Conservation (phyloP, 108 stramenopile species). For the Nannochloropsis salina region DNA sequence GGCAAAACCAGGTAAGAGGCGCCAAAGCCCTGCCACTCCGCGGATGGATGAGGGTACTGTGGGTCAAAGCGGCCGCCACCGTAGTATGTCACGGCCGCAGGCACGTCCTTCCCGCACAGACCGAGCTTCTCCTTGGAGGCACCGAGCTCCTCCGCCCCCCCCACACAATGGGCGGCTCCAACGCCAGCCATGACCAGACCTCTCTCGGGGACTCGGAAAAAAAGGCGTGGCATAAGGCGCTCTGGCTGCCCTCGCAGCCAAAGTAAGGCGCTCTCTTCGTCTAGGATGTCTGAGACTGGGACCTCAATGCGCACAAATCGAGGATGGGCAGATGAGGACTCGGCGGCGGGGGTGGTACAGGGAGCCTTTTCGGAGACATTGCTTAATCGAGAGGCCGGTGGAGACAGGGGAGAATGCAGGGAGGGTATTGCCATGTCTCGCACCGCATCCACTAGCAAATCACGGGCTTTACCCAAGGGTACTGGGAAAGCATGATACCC, state of each 20-base stretch:
- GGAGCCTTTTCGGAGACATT: not conserved
- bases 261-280: conserved; percentile 19
- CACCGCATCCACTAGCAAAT: conserved; percentile 25
- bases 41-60: not conserved
- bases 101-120: not conserved
- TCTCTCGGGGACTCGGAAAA: conserved; percentile 5
- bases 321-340: not conserved
- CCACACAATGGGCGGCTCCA: not conserved
- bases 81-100: conserved; percentile 26
- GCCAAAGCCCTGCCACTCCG: conserved; percentile 33
- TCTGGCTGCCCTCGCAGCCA: not conserved
- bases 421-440: not conserved
- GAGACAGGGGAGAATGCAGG: too few relatives aligned
- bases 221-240: not conserved
- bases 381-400: not conserved
- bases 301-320: not conserved
- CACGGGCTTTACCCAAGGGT: conserved; percentile 31
- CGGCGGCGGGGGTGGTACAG: not conserved
- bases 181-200: not conserved
- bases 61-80: conserved; percentile 32
- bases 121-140: not conserved
- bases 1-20: conserved; percentile 34
- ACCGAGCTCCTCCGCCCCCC: not conserved
- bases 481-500: conserved; percentile 24
- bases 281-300: not conserved